Percentiles rank a stretch among this genome's conserved stretches.
These are phyloP conservation scores for Mycosarcoma mackinlayi DNA, from an alignment of 1,284 basidiomycete genomes.

Conservation along the genomic window DNA sequence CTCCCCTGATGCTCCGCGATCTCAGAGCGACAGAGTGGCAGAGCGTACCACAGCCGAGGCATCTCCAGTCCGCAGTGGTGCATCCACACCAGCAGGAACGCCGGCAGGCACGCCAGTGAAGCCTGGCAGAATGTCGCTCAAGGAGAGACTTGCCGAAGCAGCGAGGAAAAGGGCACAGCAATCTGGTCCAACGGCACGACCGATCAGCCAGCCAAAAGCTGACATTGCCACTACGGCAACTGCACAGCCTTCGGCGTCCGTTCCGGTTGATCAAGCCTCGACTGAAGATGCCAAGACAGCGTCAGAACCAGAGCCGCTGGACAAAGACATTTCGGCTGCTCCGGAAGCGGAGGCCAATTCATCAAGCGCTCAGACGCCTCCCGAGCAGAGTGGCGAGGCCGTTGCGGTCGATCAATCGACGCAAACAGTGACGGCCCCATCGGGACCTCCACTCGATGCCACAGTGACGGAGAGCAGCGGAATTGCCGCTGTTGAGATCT, in stretches of 20 bases:
- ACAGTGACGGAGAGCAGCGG: neutral
- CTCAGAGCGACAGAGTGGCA: neutral
- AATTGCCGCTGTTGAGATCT: neutral
- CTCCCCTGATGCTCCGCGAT: neutral
- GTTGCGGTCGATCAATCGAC: too few relatives aligned
- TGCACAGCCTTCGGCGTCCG: slow-evolving; percentile 5
- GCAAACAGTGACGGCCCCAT: too few relatives aligned
- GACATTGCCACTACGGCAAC: neutral
- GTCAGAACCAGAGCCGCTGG: neutral
- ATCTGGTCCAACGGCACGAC: slow-evolving; percentile 13
- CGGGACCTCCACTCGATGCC: neutral
- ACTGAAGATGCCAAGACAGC: too few relatives aligned
- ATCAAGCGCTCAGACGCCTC: too few relatives aligned
- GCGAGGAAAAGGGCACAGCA: slow-evolving; percentile 47
- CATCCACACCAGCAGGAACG: slow-evolving; percentile 28
- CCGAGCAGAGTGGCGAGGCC: too few relatives aligned
- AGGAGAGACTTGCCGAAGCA: slow-evolving; percentile 55
- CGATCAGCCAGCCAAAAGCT: slow-evolving; percentile 5
- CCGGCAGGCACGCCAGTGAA: slow-evolving; percentile 32
- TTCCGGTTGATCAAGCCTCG: too few relatives aligned
- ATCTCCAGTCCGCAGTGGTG: slow-evolving; percentile 35
- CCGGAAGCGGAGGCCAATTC: neutral
- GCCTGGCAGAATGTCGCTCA: slow-evolving; percentile 48
- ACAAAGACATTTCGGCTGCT: neutral
- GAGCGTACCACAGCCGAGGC: slow-evolving; percentile 2